phyloP scores from a whole-genome alignment of 805 yeast species.

The Metschnikowia proteae region DNA sequence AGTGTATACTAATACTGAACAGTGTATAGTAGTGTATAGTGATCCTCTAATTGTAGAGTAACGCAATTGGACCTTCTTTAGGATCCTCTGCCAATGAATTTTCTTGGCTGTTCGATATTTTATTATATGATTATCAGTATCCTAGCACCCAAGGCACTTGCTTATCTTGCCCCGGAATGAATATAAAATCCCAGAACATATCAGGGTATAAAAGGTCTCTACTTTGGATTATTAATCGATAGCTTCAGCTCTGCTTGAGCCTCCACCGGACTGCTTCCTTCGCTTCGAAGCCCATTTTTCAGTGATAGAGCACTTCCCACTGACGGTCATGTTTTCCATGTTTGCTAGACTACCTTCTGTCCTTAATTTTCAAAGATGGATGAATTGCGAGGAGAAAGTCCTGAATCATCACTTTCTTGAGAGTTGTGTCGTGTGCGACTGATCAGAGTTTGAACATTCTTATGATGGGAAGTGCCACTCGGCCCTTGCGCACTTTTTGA shows the following conservation, averaged over 20 bases:
- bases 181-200: too few species aligned
- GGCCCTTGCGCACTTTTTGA: constrained; percentile 6
- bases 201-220: too few species aligned
- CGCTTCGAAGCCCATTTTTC: not conserved
- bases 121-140: too few species aligned
- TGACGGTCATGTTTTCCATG: constrained; percentile 20
- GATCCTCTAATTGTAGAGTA: too few species aligned
- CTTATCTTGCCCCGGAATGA: too few species aligned
- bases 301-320: constrained; percentile 11
- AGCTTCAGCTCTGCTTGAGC: not conserved
- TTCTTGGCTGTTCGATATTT: too few species aligned
- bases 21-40: too few species aligned
- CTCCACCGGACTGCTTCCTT: not conserved
- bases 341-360: constrained; percentile 16
- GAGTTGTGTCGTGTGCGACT: not conserved
- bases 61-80: too few species aligned
- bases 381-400: not conserved
- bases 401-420: constrained; percentile 1
- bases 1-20: too few species aligned
- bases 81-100: too few species aligned
- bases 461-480: constrained; percentile 9
- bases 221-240: too few species aligned
- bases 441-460: not conserved
- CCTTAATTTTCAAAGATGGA: constrained; percentile 1
- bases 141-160: too few species aligned